These are phyloP conservation scores for Copromyces sp. DNA, from an alignment of 495 filamentous ascomycete genomes.

Conservation along the genomic window DNA sequence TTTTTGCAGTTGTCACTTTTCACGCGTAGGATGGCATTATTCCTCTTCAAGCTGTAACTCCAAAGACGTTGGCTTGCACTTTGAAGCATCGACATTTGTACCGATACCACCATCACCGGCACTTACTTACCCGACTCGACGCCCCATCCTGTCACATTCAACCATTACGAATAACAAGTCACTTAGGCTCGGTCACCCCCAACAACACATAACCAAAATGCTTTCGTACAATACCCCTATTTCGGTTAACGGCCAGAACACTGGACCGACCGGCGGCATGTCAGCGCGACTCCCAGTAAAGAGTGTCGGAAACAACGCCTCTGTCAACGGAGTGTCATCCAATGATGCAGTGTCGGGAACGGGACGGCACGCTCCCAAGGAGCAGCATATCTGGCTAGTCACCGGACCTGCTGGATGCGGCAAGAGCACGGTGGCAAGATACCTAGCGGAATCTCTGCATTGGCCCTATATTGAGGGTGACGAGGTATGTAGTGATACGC, in stretches of 20 bases:
- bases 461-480: constrained; percentile 91
- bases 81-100: background rate
- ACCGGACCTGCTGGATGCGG: constrained; percentile 94
- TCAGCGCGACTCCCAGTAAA: constrained; percentile 21
- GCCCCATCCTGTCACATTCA: background rate
- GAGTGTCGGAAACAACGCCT: constrained; percentile 17
- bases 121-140: background rate
- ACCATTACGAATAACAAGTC: background rate
- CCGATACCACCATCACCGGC: background rate
- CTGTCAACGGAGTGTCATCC: constrained; percentile 15
- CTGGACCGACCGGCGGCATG: constrained; percentile 21
- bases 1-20: background rate
- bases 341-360: constrained; percentile 16
- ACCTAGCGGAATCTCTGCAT: constrained; percentile 58
- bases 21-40: background rate
- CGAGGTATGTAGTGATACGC: constrained; percentile 53
- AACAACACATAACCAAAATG: constrained; percentile 17
- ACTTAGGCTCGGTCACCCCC: background rate
- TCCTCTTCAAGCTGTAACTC: background rate
- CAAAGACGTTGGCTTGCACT: background rate
- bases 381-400: constrained; percentile 93
- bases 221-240: constrained; percentile 33
- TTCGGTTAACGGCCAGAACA: constrained; percentile 25
- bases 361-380: constrained; percentile 17
- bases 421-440: constrained; percentile 84